Conservation (phyloP, 306 rosid genomes). For the Luffa acutangula region DNA sequence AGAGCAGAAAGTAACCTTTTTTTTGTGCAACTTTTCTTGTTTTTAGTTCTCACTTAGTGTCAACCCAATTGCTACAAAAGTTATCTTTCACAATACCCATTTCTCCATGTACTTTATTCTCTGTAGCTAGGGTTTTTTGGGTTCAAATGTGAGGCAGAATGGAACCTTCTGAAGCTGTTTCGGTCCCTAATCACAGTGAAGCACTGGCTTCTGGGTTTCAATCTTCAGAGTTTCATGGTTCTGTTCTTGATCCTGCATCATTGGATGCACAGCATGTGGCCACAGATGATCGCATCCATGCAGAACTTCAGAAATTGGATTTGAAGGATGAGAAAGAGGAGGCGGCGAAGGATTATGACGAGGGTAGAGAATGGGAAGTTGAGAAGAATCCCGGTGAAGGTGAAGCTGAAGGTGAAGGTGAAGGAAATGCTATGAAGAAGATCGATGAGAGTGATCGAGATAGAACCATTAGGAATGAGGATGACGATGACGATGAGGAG, state of each 20-base stretch:
- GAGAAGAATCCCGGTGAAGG: slow-evolving; percentile 20
- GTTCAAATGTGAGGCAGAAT: slow-evolving; percentile 89
- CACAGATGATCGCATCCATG: background rate
- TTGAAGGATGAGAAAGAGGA: slow-evolving; percentile 18
- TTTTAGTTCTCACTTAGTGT: background rate
- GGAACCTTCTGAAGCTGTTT: slow-evolving; percentile 49
- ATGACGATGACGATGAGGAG: slow-evolving; percentile 23
- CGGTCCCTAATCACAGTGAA: slow-evolving; percentile 13
- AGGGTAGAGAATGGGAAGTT: slow-evolving; percentile 15
- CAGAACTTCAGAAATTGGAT: slow-evolving; percentile 14
- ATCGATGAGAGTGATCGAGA: slow-evolving; percentile 12
- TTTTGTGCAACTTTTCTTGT: background rate
- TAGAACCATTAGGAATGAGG: slow-evolving; percentile 25
- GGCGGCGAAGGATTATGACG: slow-evolving; percentile 13
- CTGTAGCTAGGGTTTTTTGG: slow-evolving; percentile 50
- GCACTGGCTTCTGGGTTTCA: slow-evolving; percentile 13
- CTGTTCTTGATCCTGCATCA: slow-evolving; percentile 29
- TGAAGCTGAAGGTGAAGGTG: slow-evolving; percentile 18
- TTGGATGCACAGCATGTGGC: slow-evolving; percentile 24
- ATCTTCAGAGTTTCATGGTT: slow-evolving; percentile 11
- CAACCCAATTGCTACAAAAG: slow-evolving; percentile 2
- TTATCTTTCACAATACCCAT: background rate
- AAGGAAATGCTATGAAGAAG: background rate
- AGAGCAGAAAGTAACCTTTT: slow-evolving; percentile 3
- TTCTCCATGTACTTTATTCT: background rate